A percentile compares a stretch with the other conserved stretches of the same genome.
These are phyloP conservation scores for Apiospora malaysiana DNA, from an alignment of 2,329 filamentous ascomycete species.

Conservation along the genomic window DNA sequence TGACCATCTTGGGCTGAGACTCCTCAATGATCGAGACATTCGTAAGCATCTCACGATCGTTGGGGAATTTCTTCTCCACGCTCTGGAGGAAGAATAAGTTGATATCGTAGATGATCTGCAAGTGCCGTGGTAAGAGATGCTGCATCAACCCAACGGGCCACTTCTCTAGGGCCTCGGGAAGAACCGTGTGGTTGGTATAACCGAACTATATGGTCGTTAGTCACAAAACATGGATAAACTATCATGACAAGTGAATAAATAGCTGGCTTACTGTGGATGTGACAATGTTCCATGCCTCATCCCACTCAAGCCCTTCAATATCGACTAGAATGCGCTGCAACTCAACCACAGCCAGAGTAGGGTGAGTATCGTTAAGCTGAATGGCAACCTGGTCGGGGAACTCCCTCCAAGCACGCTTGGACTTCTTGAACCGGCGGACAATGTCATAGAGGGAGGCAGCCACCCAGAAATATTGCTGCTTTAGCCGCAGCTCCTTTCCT, in stretches of 20 bases:
- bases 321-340: constrained; percentile 92
- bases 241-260: background rate
- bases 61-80: constrained; percentile 89
- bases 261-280: constrained; percentile 65
- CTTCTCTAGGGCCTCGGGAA: constrained; percentile 96
- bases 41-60: constrained; percentile 82
- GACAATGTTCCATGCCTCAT: constrained; percentile 86
- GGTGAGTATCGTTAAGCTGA: constrained; percentile 97
- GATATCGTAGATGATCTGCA: constrained; percentile 98
- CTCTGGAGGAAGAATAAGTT: constrained; percentile 91
- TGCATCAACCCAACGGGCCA: constrained; percentile 95
- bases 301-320: constrained; percentile 89
- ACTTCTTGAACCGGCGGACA: constrained; percentile 97
- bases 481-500: constrained; percentile 94
- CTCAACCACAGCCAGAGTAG: constrained; percentile 94
- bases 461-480: constrained; percentile 99
- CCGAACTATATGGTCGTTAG: constrained; percentile 64
- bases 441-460: constrained; percentile 96
- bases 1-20: constrained; percentile 94
- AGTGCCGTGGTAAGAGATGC: constrained; percentile 88
- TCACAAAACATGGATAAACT: background rate
- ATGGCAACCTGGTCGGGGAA: constrained; percentile 96
- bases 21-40: constrained; percentile 98
- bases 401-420: constrained; percentile 86
- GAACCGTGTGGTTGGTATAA: constrained; percentile 98